phyloP scores from a whole-genome alignment of 2,329 filamentous ascomycete species.

The Talaromyces sp. region DNA sequence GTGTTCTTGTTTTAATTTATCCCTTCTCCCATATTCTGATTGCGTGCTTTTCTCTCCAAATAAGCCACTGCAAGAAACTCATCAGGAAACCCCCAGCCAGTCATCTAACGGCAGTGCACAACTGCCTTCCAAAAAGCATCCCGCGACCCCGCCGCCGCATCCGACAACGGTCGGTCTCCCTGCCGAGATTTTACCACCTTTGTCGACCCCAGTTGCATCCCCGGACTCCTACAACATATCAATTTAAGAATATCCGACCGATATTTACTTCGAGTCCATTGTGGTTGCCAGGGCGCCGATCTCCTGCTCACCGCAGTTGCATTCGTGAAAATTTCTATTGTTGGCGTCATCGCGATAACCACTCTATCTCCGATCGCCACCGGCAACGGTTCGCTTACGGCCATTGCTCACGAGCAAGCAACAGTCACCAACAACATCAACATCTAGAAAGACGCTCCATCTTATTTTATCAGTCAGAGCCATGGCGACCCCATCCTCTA shows the following conservation, averaged over 20 bases:
- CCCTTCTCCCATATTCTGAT: background rate
- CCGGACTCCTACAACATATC: no score
- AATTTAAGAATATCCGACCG: background rate
- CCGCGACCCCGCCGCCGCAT: constrained; percentile 6
- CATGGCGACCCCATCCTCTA: constrained; percentile 21
- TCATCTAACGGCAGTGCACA: background rate
- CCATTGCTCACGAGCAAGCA: background rate
- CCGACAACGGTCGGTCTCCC: background rate
- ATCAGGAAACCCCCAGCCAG: background rate
- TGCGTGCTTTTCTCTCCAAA: background rate
- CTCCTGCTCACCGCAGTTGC: background rate
- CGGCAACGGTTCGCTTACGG: background rate
- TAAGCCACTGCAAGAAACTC: background rate
- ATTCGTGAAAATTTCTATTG: background rate
- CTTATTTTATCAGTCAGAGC: background rate
- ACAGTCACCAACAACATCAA: background rate
- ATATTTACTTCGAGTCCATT: no score
- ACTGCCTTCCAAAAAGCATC: background rate
- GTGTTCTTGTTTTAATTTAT: background rate
- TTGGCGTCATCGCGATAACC: constrained; percentile 15
- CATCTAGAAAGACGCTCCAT: background rate
- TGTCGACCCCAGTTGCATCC: background rate
- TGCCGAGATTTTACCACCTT: background rate
- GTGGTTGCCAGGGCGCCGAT: background rate
- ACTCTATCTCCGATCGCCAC: constrained; percentile 12